phyloP scores from a whole-genome alignment of 2,329 filamentous ascomycete species.

The Septoria petroselini region DNA sequence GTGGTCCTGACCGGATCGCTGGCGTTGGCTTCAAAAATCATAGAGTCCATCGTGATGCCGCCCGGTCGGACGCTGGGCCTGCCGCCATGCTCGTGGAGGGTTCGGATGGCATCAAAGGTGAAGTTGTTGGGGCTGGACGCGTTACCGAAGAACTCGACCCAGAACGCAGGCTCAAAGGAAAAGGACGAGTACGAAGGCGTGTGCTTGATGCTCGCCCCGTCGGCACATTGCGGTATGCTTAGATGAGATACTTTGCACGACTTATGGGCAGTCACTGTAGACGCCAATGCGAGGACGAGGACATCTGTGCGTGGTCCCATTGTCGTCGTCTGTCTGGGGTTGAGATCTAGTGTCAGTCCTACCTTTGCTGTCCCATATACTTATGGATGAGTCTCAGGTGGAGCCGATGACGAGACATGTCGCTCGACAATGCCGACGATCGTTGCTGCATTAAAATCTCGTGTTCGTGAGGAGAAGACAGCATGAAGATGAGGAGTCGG shows the following conservation, averaged over 20 bases:
- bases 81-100: constrained; percentile 32
- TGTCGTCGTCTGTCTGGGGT: background rate
- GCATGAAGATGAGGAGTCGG: background rate
- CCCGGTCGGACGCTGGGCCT: constrained; percentile 32
- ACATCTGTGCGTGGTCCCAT: constrained; percentile 5
- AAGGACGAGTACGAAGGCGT: constrained; percentile 31
- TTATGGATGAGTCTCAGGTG: background rate
- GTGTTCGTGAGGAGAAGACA: constrained; percentile 14
- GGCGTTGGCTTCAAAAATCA: constrained; percentile 32
- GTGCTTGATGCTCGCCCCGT: constrained; percentile 32
- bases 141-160: constrained; percentile 36
- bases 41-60: constrained; percentile 35
- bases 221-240: constrained; percentile 16
- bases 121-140: constrained; percentile 28
- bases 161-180: constrained; percentile 35
- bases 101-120: constrained; percentile 30
- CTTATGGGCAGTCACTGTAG: background rate
- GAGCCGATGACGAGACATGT: constrained; percentile 1
- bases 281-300: background rate
- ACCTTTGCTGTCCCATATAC: background rate
- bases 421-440: background rate
- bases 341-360: background rate
- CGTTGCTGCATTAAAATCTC: constrained; percentile 4
- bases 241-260: constrained; percentile 13
- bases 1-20: constrained; percentile 29